Evolutionary conservation across 2,329 filamentous ascomycete species (phyloP).

Genomic region (Myrmaecium sp.): DNA sequence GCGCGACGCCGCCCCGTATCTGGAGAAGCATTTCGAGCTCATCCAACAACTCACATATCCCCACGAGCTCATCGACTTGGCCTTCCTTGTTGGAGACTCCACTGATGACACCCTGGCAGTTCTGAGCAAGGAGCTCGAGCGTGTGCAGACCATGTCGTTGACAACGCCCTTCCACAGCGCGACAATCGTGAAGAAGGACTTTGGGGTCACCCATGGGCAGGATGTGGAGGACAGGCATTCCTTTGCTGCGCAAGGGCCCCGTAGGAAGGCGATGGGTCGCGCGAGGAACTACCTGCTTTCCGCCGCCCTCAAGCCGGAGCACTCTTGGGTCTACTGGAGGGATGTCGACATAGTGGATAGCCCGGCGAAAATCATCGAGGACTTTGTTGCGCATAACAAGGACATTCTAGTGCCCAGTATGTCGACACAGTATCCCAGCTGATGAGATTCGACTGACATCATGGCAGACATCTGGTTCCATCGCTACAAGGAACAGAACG

Average conservation of each 20-base stretch:
- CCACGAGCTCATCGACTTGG: conserved; percentile 86
- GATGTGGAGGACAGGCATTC: conserved; percentile 67
- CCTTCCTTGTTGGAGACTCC: conserved; percentile 84
- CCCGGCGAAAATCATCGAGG: conserved; percentile 73
- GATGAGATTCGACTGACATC: conserved; percentile 6
- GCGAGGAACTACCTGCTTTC: conserved; percentile 85
- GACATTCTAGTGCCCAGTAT: conserved; percentile 90
- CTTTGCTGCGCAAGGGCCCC: conserved; percentile 74
- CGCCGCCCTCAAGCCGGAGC: conserved; percentile 73
- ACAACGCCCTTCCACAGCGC: conserved; percentile 74
- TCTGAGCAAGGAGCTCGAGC: conserved; percentile 67
- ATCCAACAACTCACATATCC: conserved; percentile 82
- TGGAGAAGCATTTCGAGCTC: conserved; percentile 87
- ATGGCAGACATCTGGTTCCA: conserved; percentile 91
- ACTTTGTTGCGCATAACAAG: conserved; percentile 84
- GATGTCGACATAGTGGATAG: conserved; percentile 94
- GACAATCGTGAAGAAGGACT: conserved; percentile 80
- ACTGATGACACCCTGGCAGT: conserved; percentile 82
- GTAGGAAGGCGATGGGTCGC: conserved; percentile 75
- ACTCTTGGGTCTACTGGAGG: conserved; percentile 98
- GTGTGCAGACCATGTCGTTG: conserved; percentile 65
- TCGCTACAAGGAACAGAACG: conserved; percentile 56
- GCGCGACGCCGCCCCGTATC: conserved; percentile 67
- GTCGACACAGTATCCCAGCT: conserved; percentile 21
- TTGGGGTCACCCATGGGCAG: conserved; percentile 59